Evolutionary conservation across 1,139 yeast genomes (phyloP), one percentile per base, ranked within the genome.

Genomic region (Suhomyces chickasaworum): DNA sequence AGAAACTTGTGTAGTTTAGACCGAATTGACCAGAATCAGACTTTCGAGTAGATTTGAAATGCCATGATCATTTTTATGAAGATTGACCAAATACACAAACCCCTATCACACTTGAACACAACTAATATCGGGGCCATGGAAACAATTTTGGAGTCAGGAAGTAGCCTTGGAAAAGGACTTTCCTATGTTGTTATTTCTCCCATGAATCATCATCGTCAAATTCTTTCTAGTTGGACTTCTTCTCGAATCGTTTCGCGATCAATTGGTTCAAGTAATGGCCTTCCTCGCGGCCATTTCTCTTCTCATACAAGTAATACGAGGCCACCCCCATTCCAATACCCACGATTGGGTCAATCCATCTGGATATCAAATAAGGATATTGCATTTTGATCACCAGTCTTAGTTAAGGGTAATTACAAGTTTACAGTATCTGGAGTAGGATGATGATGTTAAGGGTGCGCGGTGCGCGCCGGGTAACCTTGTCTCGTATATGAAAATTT

Each of bases 231-330:
- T 35, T 21, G 39, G 42, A 35, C n/a, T 35, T 35, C 20, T 8
- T 21, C 30, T 22, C 37, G 15, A 35, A 62, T 53, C 67, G 68
- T 54, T 70, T 69, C 29, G 46, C 41, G 3, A 78, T 50, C 49
- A 83, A 68, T 51, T 81, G 85, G 54, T 75, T 76, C 56, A 84
- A 65, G 3, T 75, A 61, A 50, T 83, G 86, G 3, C 87, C 89
- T 42, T 72, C 75, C 32, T 73, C 71, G 51, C 86, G 69, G 2
- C 77, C 80, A 1, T 71, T 73, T 52, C 87, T 68, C 47, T 60
- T 65, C 58, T 85, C 91, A 49, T 82, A 81, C 7, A 81, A 66
- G 52, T 78, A 82, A 59, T 81, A 85, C 3, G 89, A 81, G 5
- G 77, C 65, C 0, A 74, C 71, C 0, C 91, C 91, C 4, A 84